Evolutionary conservation across 2,329 filamentous ascomycete species (phyloP).

Genomic region (Cladosporium sp.): DNA sequence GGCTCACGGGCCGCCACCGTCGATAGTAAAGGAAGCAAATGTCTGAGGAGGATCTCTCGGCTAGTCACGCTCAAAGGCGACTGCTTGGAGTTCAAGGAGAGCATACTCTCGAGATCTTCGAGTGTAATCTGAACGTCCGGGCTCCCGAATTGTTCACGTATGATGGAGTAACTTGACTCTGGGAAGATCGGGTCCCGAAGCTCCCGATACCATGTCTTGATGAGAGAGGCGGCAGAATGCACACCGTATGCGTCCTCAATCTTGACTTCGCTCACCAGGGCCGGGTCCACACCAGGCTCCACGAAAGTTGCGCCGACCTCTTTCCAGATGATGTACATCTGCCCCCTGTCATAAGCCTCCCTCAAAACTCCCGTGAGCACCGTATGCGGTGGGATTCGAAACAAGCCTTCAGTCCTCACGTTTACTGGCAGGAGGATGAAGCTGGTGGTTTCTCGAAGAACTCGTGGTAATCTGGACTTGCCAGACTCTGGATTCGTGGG

Average conservation of each 20-base stretch:
- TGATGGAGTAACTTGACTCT: constrained; percentile 40
- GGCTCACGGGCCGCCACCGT: constrained; percentile 39
- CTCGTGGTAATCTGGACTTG: constrained; percentile 43
- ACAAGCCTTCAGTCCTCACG: constrained; percentile 46
- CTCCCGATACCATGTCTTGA: constrained; percentile 52
- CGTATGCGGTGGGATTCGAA: constrained; percentile 47
- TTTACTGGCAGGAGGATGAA: constrained; percentile 46
- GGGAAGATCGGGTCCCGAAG: constrained; percentile 48
- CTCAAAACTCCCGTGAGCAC: constrained; percentile 45
- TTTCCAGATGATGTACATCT: constrained; percentile 50
- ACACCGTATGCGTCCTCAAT: constrained; percentile 47
- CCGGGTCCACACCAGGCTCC: constrained; percentile 32
- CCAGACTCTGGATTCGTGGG: constrained; percentile 38
- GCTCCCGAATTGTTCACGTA: constrained; percentile 39
- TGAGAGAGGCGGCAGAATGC: constrained; percentile 47
- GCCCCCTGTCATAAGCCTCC: constrained; percentile 51
- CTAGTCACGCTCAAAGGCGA: constrained; percentile 41
- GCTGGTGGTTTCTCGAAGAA: constrained; percentile 47
- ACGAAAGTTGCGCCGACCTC: constrained; percentile 34
- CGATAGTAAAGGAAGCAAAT: constrained; percentile 48
- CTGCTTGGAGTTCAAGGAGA: constrained; percentile 41
- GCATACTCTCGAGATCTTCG: constrained; percentile 40
- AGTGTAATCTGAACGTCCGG: constrained; percentile 34
- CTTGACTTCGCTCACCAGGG: constrained; percentile 39
- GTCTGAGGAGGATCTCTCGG: constrained; percentile 43